Evolutionary conservation across 352 stramenopile species (phyloP).

Genomic region (Pythium aquatile): DNA sequence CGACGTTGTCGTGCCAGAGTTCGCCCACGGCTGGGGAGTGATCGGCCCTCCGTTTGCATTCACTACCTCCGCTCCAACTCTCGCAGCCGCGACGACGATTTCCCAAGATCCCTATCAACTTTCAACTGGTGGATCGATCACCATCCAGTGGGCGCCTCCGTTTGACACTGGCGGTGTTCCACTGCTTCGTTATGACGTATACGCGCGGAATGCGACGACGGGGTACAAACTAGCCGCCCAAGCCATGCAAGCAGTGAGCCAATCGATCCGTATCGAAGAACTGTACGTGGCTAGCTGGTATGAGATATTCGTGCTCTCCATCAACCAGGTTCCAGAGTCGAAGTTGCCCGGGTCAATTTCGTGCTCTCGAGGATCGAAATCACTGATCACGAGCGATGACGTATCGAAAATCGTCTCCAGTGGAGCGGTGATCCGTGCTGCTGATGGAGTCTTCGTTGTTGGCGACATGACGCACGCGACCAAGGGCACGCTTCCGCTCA

Average conservation of each 20-base stretch:
- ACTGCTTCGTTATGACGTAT: slow-evolving; percentile 35
- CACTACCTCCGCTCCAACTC: slow-evolving; percentile 30
- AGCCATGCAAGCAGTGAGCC: slow-evolving; percentile 2
- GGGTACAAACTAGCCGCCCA: slow-evolving; percentile 32
- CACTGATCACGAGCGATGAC: slow-evolving; percentile 41
- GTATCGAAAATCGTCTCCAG: slow-evolving; percentile 29
- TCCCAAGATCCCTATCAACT: background rate
- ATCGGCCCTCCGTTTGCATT: slow-evolving; percentile 33
- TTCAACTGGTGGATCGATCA: slow-evolving; percentile 54
- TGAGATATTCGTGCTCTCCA: slow-evolving; percentile 49
- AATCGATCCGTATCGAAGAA: slow-evolving; percentile 21
- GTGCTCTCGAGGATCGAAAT: slow-evolving; percentile 29
- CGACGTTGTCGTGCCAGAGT: slow-evolving; percentile 23
- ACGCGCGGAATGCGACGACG: slow-evolving; percentile 26
- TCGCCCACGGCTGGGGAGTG: slow-evolving; percentile 48
- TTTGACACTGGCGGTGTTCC: slow-evolving; percentile 49
- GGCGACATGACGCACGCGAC: slow-evolving; percentile 36
- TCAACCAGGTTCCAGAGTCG: slow-evolving; percentile 23
- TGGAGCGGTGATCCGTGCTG: slow-evolving; percentile 36
- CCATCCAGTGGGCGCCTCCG: slow-evolving; percentile 44
- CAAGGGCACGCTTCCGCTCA: slow-evolving; percentile 34
- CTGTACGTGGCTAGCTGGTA: slow-evolving; percentile 47
- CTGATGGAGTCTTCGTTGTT: slow-evolving; percentile 30
- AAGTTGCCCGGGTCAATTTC: slow-evolving; percentile 39
- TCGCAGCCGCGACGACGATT: slow-evolving; percentile 32